Percentiles rank a stretch among this genome's conserved stretches.
These are phyloP conservation scores for Aspergillus mulundensis DNA, from an alignment of 495 filamentous ascomycete genomes.

Conservation along the genomic window DNA sequence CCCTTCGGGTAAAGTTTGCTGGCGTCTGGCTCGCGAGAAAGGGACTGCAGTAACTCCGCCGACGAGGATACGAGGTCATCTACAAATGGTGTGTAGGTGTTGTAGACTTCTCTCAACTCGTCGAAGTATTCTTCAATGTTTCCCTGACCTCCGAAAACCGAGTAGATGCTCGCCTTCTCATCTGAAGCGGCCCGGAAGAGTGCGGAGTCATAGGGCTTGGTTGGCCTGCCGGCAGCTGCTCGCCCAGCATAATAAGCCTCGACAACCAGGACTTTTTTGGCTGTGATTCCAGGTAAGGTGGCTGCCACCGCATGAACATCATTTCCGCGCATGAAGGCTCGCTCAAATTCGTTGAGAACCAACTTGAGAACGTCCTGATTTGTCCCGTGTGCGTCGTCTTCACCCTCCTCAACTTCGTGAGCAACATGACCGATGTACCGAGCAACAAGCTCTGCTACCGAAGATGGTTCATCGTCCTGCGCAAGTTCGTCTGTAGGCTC, in stretches of 20 bases:
- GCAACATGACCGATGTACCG: constrained; percentile 88
- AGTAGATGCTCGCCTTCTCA: constrained; percentile 73
- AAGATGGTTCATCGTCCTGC: constrained; percentile 96
- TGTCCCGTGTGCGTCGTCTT: constrained; percentile 79
- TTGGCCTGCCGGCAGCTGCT: constrained; percentile 72
- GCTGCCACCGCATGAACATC: constrained; percentile 90
- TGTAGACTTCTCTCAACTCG: constrained; percentile 86
- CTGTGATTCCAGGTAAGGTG: constrained; percentile 75
- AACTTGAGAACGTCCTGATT: constrained; percentile 86
- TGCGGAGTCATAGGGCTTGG: constrained; percentile 87
- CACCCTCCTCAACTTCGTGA: constrained; percentile 79
- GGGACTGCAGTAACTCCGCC: constrained; percentile 73
- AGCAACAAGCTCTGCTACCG: constrained; percentile 81
- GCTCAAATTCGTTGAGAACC: constrained; percentile 89
- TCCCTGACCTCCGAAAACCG: constrained; percentile 96
- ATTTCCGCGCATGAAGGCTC: constrained; percentile 89
- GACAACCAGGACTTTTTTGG: constrained; percentile 85
- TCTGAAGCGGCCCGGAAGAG: constrained; percentile 85
- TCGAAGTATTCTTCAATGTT: constrained; percentile 99
- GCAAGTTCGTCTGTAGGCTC: constrained; percentile 93
- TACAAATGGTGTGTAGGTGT: constrained; percentile 84
- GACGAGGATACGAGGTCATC: constrained; percentile 75
- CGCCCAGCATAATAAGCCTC: constrained; percentile 87
- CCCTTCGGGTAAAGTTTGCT: constrained; percentile 96
- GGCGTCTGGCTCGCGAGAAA: constrained; percentile 81